Conservation (phyloP, 768 basidiomycete species). For the Psilocybe cubensis region DNA sequence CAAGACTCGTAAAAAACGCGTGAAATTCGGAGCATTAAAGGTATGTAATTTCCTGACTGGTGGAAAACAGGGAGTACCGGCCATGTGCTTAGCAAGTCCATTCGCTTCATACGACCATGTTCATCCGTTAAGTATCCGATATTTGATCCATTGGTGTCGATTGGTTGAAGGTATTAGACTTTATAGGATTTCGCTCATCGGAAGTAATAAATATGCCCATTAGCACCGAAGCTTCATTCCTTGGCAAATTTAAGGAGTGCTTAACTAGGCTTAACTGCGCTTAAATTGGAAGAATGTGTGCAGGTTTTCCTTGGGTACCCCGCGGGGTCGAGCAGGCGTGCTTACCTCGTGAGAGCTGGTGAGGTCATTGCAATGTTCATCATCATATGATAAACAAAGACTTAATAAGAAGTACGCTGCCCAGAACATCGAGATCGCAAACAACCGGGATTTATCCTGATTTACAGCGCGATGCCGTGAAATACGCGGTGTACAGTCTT, state of each 20-base stretch:
- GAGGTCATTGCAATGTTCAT: no score
- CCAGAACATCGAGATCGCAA: not conserved
- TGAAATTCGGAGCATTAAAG: conserved; percentile 7
- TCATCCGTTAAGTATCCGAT: conserved; percentile 13
- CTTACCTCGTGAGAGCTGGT: no score
- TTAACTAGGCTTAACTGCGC: no score
- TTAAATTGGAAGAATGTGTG: no score
- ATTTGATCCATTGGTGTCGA: conserved; percentile 3
- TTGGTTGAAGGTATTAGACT: no score
- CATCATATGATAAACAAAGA: not conserved
- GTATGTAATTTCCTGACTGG: not conserved
- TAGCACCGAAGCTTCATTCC: no score
- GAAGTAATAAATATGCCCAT: not conserved
- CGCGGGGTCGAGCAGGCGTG: no score
- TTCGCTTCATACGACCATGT: not conserved
- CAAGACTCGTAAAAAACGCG: conserved; percentile 1
- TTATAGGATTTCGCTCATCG: no score
- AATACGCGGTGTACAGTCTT: not conserved
- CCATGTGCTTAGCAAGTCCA: not conserved
- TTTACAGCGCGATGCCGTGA: not conserved
- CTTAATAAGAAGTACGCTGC: not conserved
- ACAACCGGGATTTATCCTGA: not conserved
- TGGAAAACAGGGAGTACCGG: not conserved
- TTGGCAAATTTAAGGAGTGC: no score
- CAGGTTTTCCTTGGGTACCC: no score